Evolutionary conservation across 306 rosid species (phyloP).

Genomic region (Chamaecrista fasciculata): DNA sequence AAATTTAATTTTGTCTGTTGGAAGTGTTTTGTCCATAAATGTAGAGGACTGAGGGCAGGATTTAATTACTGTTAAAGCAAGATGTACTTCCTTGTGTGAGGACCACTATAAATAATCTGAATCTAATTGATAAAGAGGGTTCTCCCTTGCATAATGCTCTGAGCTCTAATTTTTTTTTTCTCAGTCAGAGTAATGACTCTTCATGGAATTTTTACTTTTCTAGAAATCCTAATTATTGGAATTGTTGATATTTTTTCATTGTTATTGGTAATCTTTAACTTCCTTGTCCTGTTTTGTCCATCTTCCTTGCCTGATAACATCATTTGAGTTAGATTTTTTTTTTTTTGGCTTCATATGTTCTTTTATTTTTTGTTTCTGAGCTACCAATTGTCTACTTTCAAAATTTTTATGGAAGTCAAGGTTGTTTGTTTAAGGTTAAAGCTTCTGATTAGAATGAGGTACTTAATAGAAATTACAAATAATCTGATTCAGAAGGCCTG

Average conservation of each 20-base stretch:
- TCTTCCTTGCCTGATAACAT: background rate
- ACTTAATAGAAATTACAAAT: no score
- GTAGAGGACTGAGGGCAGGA: background rate
- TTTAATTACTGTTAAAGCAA: background rate
- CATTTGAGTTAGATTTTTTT: background rate
- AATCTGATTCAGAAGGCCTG: background rate
- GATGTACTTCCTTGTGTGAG: background rate
- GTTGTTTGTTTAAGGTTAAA: no score
- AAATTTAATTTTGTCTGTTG: no score
- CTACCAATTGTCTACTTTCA: background rate
- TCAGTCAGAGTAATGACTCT: background rate
- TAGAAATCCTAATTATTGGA: background rate
- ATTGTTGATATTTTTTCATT: background rate
- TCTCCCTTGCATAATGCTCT: background rate
- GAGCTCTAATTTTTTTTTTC: background rate
- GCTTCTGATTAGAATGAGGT: no score
- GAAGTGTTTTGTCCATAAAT: no score
- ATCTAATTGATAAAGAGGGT: background rate
- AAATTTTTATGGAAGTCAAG: background rate
- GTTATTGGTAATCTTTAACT: background rate
- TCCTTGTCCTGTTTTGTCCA: background rate
- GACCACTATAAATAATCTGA: background rate
- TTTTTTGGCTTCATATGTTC: background rate
- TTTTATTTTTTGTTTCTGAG: background rate
- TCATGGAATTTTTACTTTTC: background rate